Conservation (phyloP, 805 yeast species). For the Ogataea wickerhamii region DNA sequence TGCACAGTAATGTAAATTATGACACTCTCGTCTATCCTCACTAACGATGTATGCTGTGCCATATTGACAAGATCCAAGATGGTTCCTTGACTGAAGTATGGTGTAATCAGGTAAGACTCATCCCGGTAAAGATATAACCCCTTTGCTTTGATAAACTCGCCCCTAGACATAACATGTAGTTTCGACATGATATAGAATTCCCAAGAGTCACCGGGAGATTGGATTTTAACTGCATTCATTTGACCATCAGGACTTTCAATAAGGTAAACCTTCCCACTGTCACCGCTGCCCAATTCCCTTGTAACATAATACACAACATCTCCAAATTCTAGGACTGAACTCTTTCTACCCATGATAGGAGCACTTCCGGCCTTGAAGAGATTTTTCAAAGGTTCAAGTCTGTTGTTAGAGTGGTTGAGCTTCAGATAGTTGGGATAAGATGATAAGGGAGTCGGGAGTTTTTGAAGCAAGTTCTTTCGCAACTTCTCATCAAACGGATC, state of each 20-base stretch:
- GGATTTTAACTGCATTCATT: slow-evolving; percentile 67
- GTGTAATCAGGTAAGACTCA: slow-evolving; percentile 64
- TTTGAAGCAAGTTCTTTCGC: slow-evolving; percentile 37
- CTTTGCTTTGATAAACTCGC: slow-evolving; percentile 40
- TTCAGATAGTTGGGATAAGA: slow-evolving; percentile 29
- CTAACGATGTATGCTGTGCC: slow-evolving; percentile 31
- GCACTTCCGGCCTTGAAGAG: slow-evolving; percentile 18
- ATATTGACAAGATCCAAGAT: slow-evolving; percentile 62
- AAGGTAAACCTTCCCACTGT: slow-evolving; percentile 70
- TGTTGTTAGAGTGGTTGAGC: slow-evolving; percentile 8
- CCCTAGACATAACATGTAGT: slow-evolving; percentile 40
- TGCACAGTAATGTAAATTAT: slow-evolving; percentile 64
- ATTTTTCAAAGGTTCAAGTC: slow-evolving; percentile 14
- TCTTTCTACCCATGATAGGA: slow-evolving; percentile 30
- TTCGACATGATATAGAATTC: slow-evolving; percentile 71
- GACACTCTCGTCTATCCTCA: slow-evolving; percentile 54
- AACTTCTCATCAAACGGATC: slow-evolving; percentile 42
- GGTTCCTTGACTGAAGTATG: slow-evolving; percentile 69
- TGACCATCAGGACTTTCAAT: slow-evolving; percentile 58
- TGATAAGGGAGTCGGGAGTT: slow-evolving; percentile 25
- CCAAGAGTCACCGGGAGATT: slow-evolving; percentile 70
- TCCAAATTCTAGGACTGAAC: slow-evolving; percentile 42
- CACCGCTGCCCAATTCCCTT: slow-evolving; percentile 72
- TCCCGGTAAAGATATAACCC: slow-evolving; percentile 56
- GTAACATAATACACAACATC: slow-evolving; percentile 46